Base-by-base conservation (phyloP, 208 protist species). In the Acanthamoeba quina region DNA sequence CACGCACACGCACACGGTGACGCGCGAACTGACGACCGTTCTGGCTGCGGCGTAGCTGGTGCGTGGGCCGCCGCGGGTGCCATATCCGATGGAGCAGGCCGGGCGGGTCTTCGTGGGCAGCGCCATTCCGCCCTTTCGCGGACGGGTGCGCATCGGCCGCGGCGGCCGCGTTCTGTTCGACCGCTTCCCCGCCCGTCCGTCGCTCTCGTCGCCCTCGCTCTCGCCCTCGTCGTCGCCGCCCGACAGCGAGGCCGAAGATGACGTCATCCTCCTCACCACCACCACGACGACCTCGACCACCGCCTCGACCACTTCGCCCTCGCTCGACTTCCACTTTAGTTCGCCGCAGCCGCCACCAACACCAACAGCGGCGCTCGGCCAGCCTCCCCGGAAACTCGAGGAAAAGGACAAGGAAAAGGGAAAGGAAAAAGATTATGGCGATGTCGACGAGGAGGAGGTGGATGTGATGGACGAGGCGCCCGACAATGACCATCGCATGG, bases 111-210 rank as follows among this genome's bases (percentile, higher is more conserved):
- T 52, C 11, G 76, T 85, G 49, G 76, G 76, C 21, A 3, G 29
- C 44, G 37, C 76, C 44, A 34, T 85, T 11, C 76, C 76, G 44
- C 76, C 76, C 47, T 85, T 85, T 44, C 76, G 76, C 13, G 76
- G 76, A 21, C 76, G 76, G 6, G 76, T 85, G 26, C 76, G 76
- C 26, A 85, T 85, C n/a, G 76, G 76, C 5, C 76, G 76, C 19
- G 76, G 76, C 49, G 76, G 76, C 21, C 76, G 76, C n/a, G 76
- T 85, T 19, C 76, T 85, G 29, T 85, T 85, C 76, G 76, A 85
- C 56, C 76, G 76, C 76, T 31, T 60, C 13, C 44, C 76, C 26
- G 54, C 47, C 3, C 41, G 37, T 29, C 15, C 76, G 68, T 26
- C 21, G 24, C 68, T 76, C 34, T 29, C 68, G 68, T 29, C 68